A percentile compares a stretch with the other conserved stretches of the same genome.
Conservation (phyloP, 2,329 filamentous ascomycete species). For the Colletotrichum liriopes region DNA sequence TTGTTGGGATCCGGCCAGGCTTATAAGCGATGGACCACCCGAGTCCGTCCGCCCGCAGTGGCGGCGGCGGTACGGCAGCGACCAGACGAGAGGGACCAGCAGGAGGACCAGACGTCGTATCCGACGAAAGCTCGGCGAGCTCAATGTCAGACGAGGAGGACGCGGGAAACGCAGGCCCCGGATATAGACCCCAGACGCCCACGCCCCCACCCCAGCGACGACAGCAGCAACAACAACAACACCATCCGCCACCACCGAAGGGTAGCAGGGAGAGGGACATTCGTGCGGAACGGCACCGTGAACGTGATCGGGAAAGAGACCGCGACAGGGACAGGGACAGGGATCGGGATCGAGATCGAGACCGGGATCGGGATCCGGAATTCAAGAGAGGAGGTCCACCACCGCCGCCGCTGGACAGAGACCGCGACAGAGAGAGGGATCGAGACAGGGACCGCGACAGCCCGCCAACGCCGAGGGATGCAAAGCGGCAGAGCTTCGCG, state of each 20-base stretch:
- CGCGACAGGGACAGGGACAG: constrained; percentile 39
- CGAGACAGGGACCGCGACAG: constrained; percentile 40
- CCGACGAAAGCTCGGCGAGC: constrained; percentile 19
- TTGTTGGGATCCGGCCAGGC: neutral
- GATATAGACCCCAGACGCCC: constrained; percentile 38
- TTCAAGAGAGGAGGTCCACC: neutral
- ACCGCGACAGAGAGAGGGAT: constrained; percentile 39
- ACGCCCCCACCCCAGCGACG: constrained; percentile 33
- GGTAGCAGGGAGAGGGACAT: constrained; percentile 33
- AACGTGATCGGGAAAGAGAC: constrained; percentile 26
- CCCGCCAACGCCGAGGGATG: constrained; percentile 43
- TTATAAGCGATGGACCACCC: constrained; percentile 20
- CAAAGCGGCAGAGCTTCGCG: constrained; percentile 43
- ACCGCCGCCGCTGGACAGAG: constrained; percentile 23
- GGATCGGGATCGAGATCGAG: constrained; percentile 18
- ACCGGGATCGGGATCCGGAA: constrained; percentile 14
- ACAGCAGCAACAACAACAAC: neutral
- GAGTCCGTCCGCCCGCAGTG: constrained; percentile 20
- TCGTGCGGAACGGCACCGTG: constrained; percentile 19
- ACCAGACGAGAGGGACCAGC: constrained; percentile 22
- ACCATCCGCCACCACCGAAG: constrained; percentile 18
- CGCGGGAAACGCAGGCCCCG: constrained; percentile 3
- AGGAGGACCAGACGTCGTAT: constrained; percentile 5
- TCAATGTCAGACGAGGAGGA: constrained; percentile 40
- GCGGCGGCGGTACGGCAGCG: constrained; percentile 27